Evolutionary conservation across 805 yeast species (phyloP).

Genomic region (Grigorovia transvaalensis): DNA sequence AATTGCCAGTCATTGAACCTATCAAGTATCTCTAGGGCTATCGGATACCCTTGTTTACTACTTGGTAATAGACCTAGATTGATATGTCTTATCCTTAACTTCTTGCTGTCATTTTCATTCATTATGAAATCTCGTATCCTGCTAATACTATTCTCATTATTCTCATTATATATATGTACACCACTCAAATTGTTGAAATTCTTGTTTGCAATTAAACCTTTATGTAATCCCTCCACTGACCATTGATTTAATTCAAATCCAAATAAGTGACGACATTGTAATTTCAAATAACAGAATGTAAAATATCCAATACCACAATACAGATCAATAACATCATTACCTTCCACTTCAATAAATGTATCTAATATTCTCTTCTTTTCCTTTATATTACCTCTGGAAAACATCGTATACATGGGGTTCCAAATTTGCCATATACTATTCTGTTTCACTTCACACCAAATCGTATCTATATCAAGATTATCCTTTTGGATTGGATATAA

Average conservation of each 20-base stretch:
- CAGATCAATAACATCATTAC: slow-evolving; percentile 48
- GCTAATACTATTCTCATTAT: slow-evolving; percentile 41
- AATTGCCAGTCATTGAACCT: slow-evolving; percentile 8
- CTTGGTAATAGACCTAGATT: slow-evolving; percentile 74
- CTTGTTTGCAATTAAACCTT: slow-evolving; percentile 41
- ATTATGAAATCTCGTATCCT: slow-evolving; percentile 29
- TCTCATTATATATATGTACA: slow-evolving; percentile 44
- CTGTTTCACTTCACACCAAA: slow-evolving; percentile 66
- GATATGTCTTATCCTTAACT: slow-evolving; percentile 38
- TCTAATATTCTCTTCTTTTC: slow-evolving; percentile 61
- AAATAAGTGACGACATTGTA: slow-evolving; percentile 42
- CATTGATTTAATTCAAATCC: slow-evolving; percentile 85
- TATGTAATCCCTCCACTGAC: slow-evolving; percentile 61
- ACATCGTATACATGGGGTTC: slow-evolving; percentile 84
- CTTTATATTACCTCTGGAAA: slow-evolving; percentile 75
- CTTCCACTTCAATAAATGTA: slow-evolving; percentile 28
- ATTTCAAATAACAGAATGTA: slow-evolving; percentile 52
- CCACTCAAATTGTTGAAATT: slow-evolving; percentile 21
- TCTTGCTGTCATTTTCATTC: slow-evolving; percentile 17
- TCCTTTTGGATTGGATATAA: slow-evolving; percentile 25
- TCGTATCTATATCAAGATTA: slow-evolving; percentile 20
- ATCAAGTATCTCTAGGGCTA: slow-evolving; percentile 25
- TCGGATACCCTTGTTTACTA: slow-evolving; percentile 52
- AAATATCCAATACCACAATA: slow-evolving; percentile 86
- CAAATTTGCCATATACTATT: slow-evolving; percentile 70